These are phyloP conservation scores for Colletotrichum cordylinicola DNA, from an alignment of 2,329 filamentous ascomycete genomes.

Conservation along the genomic window DNA sequence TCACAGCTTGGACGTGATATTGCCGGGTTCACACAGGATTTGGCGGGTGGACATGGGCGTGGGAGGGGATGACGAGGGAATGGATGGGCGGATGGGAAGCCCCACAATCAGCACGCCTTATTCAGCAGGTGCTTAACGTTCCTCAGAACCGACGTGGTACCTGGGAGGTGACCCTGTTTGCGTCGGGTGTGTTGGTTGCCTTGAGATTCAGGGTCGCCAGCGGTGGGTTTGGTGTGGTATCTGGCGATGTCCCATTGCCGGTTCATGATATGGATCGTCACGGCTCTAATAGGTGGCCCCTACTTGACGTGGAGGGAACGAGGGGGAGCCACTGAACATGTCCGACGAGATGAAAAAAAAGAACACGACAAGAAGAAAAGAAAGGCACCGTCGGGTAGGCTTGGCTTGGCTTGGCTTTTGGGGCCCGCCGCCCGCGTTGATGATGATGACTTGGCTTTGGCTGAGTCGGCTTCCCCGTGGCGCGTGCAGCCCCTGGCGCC, in stretches of 20 bases:
- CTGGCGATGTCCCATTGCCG: background rate
- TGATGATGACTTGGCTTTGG: slow-evolving; percentile 16
- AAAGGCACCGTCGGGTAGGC: background rate
- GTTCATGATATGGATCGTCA: background rate
- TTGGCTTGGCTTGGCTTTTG: slow-evolving; percentile 11
- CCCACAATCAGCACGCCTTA: slow-evolving; percentile 14
- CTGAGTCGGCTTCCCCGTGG: slow-evolving; percentile 19
- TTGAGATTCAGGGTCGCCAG: background rate
- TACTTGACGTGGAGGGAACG: background rate
- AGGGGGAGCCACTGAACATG: background rate
- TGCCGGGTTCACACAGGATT: background rate
- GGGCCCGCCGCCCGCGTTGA: background rate
- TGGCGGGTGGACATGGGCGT: background rate
- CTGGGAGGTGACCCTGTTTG: background rate
- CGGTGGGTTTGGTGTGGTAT: background rate
- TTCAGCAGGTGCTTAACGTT: slow-evolving; percentile 2
- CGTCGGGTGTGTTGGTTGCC: background rate
- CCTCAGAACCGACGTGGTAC: background rate
- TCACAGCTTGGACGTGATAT: slow-evolving; percentile 1
- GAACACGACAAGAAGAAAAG: background rate
- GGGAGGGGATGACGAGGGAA: slow-evolving; percentile 12
- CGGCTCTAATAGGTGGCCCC: background rate
- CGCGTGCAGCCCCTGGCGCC: slow-evolving; percentile 11
- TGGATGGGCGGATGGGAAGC: background rate
- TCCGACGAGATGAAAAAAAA: background rate